A percentile compares a stretch with the other conserved stretches of the same genome.
phyloP scores from a whole-genome alignment of 495 filamentous ascomycete species.

The Trypethelium eluteriae region DNA sequence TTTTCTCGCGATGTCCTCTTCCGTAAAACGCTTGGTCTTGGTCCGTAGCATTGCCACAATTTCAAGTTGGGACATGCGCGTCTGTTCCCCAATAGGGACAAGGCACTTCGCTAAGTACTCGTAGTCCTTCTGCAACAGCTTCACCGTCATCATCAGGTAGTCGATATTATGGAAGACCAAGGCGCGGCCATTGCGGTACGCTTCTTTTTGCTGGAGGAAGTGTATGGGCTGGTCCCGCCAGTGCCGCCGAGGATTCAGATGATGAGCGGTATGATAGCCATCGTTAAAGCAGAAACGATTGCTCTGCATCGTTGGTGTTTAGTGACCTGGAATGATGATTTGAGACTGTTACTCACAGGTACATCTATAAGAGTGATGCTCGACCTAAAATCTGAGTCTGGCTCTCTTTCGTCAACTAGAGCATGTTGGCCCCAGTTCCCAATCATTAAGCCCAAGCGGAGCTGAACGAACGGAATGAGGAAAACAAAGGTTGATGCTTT shows the following conservation, averaged over 20 bases:
- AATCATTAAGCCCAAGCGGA: constrained; percentile 61
- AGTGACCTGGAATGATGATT: not conserved
- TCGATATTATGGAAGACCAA: constrained; percentile 67
- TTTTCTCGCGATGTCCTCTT: constrained; percentile 46
- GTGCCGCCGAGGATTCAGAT: constrained; percentile 63
- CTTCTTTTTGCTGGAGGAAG: constrained; percentile 55
- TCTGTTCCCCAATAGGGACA: constrained; percentile 59
- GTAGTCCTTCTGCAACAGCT: constrained; percentile 56
- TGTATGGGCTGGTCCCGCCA: constrained; percentile 65
- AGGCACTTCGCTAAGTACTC: constrained; percentile 53
- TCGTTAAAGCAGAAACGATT: constrained; percentile 72
- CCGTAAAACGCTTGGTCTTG: constrained; percentile 54
- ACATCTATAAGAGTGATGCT: constrained; percentile 70
- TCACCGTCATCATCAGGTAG: constrained; percentile 59
- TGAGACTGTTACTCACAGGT: constrained; percentile 42
- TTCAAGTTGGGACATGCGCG: constrained; percentile 52
- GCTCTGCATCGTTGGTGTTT: constrained; percentile 36
- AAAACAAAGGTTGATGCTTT: constrained; percentile 52
- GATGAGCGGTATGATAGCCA: constrained; percentile 71
- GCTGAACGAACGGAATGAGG: constrained; percentile 50
- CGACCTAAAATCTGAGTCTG: constrained; percentile 60
- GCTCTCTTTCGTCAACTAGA: constrained; percentile 60
- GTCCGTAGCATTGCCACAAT: constrained; percentile 52
- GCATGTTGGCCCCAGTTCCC: constrained; percentile 75
- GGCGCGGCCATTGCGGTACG: constrained; percentile 52